These are phyloP conservation scores for Pterulicium gracile DNA, from an alignment of 1,284 basidiomycete genomes.

Conservation along the genomic window DNA sequence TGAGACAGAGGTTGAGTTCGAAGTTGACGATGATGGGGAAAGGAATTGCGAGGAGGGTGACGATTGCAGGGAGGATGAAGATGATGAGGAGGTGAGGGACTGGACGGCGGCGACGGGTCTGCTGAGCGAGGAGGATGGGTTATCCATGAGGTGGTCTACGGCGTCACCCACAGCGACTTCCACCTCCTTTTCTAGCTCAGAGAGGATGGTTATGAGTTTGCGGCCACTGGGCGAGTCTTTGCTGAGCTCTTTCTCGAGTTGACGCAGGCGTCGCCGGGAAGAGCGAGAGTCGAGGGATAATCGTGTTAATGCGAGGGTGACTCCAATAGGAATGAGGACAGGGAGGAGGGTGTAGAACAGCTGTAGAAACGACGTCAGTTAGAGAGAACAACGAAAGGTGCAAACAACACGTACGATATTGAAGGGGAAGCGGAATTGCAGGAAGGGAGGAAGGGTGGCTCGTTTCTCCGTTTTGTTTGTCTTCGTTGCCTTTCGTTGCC, in stretches of 20 bases:
- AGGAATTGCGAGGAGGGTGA: too few species aligned
- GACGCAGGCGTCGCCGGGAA: conserved; percentile 49
- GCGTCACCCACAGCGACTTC: conserved; percentile 41
- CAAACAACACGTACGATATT: conserved; percentile 48
- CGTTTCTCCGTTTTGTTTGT: conserved; percentile 12
- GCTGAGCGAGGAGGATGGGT: conserved; percentile 2
- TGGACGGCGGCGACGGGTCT: neutral
- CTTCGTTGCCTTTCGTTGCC: conserved; percentile 17
- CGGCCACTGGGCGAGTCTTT: conserved; percentile 27
- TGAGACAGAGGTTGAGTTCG: too few species aligned
- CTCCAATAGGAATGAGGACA: conserved; percentile 47
- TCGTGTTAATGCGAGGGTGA: conserved; percentile 39
- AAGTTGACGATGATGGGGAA: neutral
- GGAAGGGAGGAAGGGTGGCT: conserved; percentile 50
- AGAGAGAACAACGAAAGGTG: neutral
- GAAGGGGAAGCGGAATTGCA: conserved; percentile 57
- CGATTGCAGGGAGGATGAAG: neutral
- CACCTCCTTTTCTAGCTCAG: conserved; percentile 43
- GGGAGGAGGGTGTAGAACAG: conserved; percentile 45
- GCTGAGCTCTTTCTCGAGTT: conserved; percentile 39
- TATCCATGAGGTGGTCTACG: conserved; percentile 24
- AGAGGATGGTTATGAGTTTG: conserved; percentile 41
- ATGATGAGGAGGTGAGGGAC: neutral
- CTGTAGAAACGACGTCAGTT: conserved; percentile 21
- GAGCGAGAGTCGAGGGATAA: conserved; percentile 39